Evolutionary conservation across 1,139 yeast species (phyloP), one percentile per base, ranked within the genome.

Genomic region (Nematodospora anomalae): DNA sequence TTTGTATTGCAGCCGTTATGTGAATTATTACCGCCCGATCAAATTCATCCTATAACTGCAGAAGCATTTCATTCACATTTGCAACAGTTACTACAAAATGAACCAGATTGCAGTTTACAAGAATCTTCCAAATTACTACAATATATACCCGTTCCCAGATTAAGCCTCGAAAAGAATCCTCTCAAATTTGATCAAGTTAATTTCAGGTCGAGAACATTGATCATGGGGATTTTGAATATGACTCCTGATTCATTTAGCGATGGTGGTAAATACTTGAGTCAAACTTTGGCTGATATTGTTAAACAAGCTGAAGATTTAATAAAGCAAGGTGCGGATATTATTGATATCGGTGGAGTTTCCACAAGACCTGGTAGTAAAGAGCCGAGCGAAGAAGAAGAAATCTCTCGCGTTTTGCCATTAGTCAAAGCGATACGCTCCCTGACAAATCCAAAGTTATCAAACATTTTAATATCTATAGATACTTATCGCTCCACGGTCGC

Each of bases 241-340:
- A 92, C 98, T 0, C 97, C 97, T 0, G 97, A 94, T 56, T 89
- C 97, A 0, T 92, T 92, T 53, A 87, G 96, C 35, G 98, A 94
- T 59, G 97, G 96, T 1, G 90, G 95, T 0, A 45, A 42, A n/a
- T 50, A 58, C 32, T 57, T 36, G 29, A 43, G 48, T 4, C 51
- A 53, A 16, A 49, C 67, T 16, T 57, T 62, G 4, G 55, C 57
- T 3, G 50, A 57, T 3, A 49, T 63, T 3, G 47, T 74, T 3
- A 64, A 64, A 0, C 60, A 64, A 18, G 74, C 79, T 2, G 53
- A 61, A 37, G 45, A 57, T 20, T 70, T 81, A 58, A 76, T 81
- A 6, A 49, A 50, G 0, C 67, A 74, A 14, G 94, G 90, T 0
- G 77, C 79, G 8, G 70, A 71, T 20, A 85, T 94, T 26, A 69